Conservation (phyloP, 1,284 basidiomycete genomes). For the Irpex rosettiformis region DNA sequence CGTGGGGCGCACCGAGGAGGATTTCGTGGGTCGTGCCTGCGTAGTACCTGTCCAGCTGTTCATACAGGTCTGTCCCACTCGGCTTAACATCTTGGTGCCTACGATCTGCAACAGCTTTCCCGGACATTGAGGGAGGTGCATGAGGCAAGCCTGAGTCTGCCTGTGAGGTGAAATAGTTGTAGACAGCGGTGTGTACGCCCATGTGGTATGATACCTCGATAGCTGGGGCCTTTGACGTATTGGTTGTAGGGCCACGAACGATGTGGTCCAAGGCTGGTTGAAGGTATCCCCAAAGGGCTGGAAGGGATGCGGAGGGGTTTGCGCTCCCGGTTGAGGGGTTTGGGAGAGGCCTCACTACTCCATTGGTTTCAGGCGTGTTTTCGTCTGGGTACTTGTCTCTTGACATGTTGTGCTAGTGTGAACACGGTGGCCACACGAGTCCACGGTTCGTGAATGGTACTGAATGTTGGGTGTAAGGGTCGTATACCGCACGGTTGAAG, state of each 20-base stretch:
- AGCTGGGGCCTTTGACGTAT: constrained; percentile 54
- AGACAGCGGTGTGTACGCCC: constrained; percentile 73
- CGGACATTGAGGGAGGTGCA: constrained; percentile 23
- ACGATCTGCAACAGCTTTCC: constrained; percentile 18
- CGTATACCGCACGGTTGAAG: neutral
- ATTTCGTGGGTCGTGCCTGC: constrained; percentile 56
- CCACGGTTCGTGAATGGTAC: no score
- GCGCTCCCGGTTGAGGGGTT: constrained; percentile 53
- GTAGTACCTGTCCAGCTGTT: constrained; percentile 65
- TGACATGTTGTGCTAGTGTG: neutral
- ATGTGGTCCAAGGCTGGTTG: constrained; percentile 73
- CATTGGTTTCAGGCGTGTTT: neutral
- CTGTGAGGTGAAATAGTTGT: constrained; percentile 74
- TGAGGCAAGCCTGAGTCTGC: constrained; percentile 42
- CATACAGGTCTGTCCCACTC: constrained; percentile 66
- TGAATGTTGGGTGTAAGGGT: neutral
- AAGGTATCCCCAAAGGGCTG: constrained; percentile 69
- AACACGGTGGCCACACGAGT: neutral
- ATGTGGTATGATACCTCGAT: constrained; percentile 71
- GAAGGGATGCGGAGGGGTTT: constrained; percentile 67
- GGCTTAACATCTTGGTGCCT: constrained; percentile 25
- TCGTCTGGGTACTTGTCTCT: neutral
- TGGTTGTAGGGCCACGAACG: constrained; percentile 61
- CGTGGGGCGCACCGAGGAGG: constrained; percentile 56
- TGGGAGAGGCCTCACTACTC: constrained; percentile 25